Evolutionary conservation across 2,329 filamentous ascomycete genomes (phyloP).

Genomic region (Lachnellula subtilissima): DNA sequence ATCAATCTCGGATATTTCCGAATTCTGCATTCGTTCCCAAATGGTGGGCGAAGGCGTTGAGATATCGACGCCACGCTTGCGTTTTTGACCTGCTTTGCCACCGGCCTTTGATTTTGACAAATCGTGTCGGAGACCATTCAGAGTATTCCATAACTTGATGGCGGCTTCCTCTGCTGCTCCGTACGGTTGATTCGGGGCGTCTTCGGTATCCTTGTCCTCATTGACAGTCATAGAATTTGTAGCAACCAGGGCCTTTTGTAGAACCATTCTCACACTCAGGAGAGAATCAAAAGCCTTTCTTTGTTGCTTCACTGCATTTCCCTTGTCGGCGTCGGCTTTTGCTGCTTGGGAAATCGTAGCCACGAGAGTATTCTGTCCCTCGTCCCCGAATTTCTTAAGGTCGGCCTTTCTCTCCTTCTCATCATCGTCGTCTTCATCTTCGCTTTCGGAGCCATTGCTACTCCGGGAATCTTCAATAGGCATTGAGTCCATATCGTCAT

Average conservation of each 20-base stretch:
- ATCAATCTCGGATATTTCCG: constrained; percentile 55
- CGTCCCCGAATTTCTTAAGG: constrained; percentile 61
- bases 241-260: constrained; percentile 85
- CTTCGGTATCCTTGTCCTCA: constrained; percentile 38
- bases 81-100: constrained; percentile 50
- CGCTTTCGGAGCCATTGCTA: constrained; percentile 24
- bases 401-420: constrained; percentile 45
- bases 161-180: constrained; percentile 81
- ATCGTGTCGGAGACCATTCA: constrained; percentile 63
- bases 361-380: constrained; percentile 62
- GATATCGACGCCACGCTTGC: constrained; percentile 49
- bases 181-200: constrained; percentile 46
- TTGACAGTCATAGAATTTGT: constrained; percentile 65
- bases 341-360: constrained; percentile 57
- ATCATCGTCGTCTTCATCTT: constrained; percentile 28
- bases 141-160: constrained; percentile 75
- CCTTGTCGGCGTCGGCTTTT: constrained; percentile 77
- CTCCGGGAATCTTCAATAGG: constrained; percentile 34
- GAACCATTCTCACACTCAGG: constrained; percentile 82
- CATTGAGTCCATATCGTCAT: constrained; percentile 25
- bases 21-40: constrained; percentile 64
- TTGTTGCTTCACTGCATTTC: constrained; percentile 79
- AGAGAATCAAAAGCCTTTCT: constrained; percentile 81
- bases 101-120: constrained; percentile 47
- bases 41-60: constrained; percentile 60